Evolutionary conservation across 441 rosid genomes (phyloP), one percentile per base, ranked within the genome.

Genomic region (Theobroma grandiflorum): DNA sequence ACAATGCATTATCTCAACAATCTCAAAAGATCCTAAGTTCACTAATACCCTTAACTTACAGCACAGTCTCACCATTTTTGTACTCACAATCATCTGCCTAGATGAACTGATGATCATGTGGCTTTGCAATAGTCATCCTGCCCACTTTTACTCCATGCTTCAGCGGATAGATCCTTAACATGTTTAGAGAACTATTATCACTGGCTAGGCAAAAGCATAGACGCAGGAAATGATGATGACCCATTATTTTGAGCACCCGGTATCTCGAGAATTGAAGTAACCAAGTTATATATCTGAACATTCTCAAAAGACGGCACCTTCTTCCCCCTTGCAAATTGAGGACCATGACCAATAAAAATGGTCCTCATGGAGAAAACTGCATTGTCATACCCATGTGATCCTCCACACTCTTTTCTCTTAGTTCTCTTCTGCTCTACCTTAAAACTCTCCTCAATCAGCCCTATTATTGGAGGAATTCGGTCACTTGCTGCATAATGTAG

Each of bases 251-350:
- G 86, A 58, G 98, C 91, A 35, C 91, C 97, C 43, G 89, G 76
- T 33, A 94, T 84, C 53, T 87, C 90, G 57, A 96, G 89, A 85
- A 96, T 95, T 12, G 98, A 87, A 77, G 98, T 90, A 71, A 95
- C 79, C 80, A 91, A 2, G 86, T 95, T 95, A 82, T 95, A 96
- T 80, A 96, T 96, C 87, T 96, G 89, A 82, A 96, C 89, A 85
- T 96, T 96, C 87, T 93, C 98, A 74, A 96, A 95, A 76, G 98
- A 93, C 8, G 96, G 91, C 58, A 96, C 98, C 90, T 93, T 95
- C 85, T 63, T 81, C 15, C 98, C 98, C 76, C 86, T 85, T 0
- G 89, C 84, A 77, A 96, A 95, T 87, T 83, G 88, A 71, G 98
- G 99, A 82, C 98, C 99, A 14, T 96, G 98, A 49, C 94, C 97